Conservation (phyloP, 345 rosid species). For the Euphorbia peplus region DNA sequence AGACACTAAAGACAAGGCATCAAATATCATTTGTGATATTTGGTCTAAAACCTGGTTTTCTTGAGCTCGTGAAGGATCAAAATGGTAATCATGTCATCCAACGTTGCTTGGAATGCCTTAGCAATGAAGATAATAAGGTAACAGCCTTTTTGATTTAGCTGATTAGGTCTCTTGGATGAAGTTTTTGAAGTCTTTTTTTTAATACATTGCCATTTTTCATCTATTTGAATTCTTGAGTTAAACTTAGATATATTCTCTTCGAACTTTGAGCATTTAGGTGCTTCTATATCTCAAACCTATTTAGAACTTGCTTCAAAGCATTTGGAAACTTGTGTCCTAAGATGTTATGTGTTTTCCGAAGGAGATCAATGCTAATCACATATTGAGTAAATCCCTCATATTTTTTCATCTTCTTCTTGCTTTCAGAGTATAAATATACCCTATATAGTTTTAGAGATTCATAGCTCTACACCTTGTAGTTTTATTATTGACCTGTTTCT, state of each 20-base stretch:
- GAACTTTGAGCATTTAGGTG: neutral
- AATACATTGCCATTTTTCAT: neutral
- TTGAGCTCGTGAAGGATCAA: conserved; percentile 51
- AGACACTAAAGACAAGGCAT: conserved; percentile 50
- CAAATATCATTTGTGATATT: conserved; percentile 43
- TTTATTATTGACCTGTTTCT: too few relatives aligned
- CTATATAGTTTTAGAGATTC: too few relatives aligned
- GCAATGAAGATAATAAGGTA: conserved; percentile 55
- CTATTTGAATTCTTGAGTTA: neutral
- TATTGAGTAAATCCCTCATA: too few relatives aligned
- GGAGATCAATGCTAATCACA: too few relatives aligned
- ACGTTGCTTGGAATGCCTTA: conserved; percentile 59
- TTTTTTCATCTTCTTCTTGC: too few relatives aligned
- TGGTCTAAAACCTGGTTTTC: conserved; percentile 53
- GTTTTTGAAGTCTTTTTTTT: neutral
- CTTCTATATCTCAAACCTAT: neutral
- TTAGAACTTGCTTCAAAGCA: too few relatives aligned
- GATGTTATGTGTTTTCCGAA: too few relatives aligned
- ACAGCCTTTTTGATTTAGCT: neutral
- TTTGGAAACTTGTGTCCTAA: too few relatives aligned
- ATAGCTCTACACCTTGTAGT: too few relatives aligned
- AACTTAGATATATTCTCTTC: too few relatives aligned
- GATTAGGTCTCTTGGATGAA: neutral
- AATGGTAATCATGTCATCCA: conserved; percentile 83
- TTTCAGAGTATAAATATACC: too few relatives aligned